Evolutionary conservation across 805 yeast genomes (phyloP), one percentile per base, ranked within the genome.

Genomic region (Nakazawaea peltata): DNA sequence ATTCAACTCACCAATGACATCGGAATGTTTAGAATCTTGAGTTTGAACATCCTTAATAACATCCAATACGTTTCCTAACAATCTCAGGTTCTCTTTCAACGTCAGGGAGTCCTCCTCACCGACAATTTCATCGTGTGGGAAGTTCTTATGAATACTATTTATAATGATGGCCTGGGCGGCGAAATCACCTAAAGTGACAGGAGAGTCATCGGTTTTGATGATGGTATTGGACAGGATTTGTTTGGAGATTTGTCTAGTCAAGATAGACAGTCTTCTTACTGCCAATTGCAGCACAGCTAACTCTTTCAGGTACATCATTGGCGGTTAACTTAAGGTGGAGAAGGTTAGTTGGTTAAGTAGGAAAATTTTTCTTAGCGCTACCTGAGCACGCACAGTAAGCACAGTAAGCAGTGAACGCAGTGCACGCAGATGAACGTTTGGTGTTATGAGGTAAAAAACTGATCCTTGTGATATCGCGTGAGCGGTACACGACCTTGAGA

Each of bases 161-260:
- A 87, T 90, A 39, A 92, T 77, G 30, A 90, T 74, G 0, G 96
- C 95, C 52, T 92, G 99, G 0, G 97, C 88, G 4, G 95, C 95
- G 53, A 82, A 92, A 56, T 92, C 99, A 13, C 97, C 98, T 37
- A 84, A 66, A 1, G 99, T 92, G 12, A 92, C 99, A 1, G 99
- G 99, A 1, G 96, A 85, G 42, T 77, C 75, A 55, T 90, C 99
- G 27, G 72, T 70, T 54, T 92, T 92, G 38, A 86, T 82, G 42
- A 60, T 66, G 40, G 57, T 56, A 43, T 49, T 71, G 52, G 53
- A 61, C 45, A 49, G 66, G 46, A 69, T 79, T 51, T 61, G 68
- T 19, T 59, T 80, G 56, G 74, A 77, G 41, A 74, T 73, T 48
- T 65, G 64, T 49, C 73, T 71, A 16, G 96, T 86, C 39, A 90